Evolutionary conservation across 768 basidiomycete species (phyloP).

Genomic region (Coprinopsis marcescibilis): DNA sequence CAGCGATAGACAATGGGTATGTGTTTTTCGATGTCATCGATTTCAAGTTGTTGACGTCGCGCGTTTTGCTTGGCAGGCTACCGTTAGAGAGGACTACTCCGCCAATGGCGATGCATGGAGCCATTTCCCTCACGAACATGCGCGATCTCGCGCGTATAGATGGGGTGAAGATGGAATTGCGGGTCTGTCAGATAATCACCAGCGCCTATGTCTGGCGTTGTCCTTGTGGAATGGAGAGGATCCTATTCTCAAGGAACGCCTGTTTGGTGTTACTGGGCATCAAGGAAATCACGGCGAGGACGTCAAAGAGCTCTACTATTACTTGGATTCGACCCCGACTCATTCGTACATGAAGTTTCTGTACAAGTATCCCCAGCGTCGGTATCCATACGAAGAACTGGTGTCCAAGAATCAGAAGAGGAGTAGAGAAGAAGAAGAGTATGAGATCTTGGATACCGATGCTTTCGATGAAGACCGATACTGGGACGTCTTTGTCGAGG

Average conservation of each 20-base stretch:
- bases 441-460: constrained; percentile 90
- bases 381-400: constrained; percentile 91
- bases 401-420: constrained; percentile 80
- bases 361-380: constrained; percentile 95
- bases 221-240: constrained; percentile 95
- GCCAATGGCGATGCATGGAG: constrained; percentile 93
- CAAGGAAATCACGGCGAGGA: constrained; percentile 99
- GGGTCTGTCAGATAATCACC: constrained; percentile 96
- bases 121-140: constrained; percentile 92
- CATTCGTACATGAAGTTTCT: constrained; percentile 99
- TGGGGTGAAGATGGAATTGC: constrained; percentile 99
- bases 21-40: constrained; percentile 20
- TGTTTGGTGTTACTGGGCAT: constrained; percentile 94
- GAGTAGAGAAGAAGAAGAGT: constrained; percentile 82
- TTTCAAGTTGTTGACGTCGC: constrained; percentile 4
- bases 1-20: constrained; percentile 94
- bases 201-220: constrained; percentile 84
- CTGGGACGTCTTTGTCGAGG: constrained; percentile 99
- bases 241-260: constrained; percentile 91
- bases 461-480: constrained; percentile 89
- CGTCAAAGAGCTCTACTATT: constrained; percentile 98
- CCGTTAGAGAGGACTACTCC: constrained; percentile 98
- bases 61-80: constrained; percentile 55
- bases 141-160: constrained; percentile 89
- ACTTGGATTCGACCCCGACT: constrained; percentile 96